Percentiles rank a stretch among this genome's conserved stretches.
Conservation (phyloP, 192 early-diverging fungal genomes). For the Linnemannia exigua region DNA sequence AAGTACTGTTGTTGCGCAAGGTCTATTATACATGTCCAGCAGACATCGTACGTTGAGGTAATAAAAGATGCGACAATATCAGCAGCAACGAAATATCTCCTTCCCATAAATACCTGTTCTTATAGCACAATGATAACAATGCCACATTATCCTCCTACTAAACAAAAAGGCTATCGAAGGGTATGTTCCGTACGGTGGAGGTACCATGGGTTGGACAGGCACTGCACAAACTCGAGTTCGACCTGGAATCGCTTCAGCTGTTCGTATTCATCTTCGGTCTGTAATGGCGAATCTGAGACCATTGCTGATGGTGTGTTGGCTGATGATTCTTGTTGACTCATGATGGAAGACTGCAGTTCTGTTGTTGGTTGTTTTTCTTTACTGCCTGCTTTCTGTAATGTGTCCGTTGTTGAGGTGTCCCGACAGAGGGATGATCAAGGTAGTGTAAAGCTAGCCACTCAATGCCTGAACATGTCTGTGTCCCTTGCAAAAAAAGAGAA, state of each 20-base stretch:
- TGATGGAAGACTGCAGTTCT: not conserved
- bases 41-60: too few relatives aligned
- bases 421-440: not conserved
- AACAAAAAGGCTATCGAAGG: not conserved
- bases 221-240: slow-evolving; percentile 97
- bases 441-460: not conserved
- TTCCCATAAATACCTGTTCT: not conserved
- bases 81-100: not conserved
- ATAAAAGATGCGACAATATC: not conserved
- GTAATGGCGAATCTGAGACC: slow-evolving; percentile 7
- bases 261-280: slow-evolving; percentile 59
- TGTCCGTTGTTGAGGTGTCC: not conserved
- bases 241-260: slow-evolving; percentile 80
- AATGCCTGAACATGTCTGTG: not conserved
- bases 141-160: not conserved
- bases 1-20: slow-evolving; percentile 93
- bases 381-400: not conserved
- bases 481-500: not conserved
- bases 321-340: slow-evolving; percentile 27
- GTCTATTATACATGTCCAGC: slow-evolving; percentile 43
- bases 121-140: not conserved
- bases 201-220: slow-evolving; percentile 95
- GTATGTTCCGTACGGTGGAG: slow-evolving; percentile 76
- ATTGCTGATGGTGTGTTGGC: slow-evolving; percentile 3
- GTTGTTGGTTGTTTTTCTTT: not conserved